Evolutionary conservation across 78 protist species (phyloP).

Genomic region (Paratrimastix pyriformis): DNA sequence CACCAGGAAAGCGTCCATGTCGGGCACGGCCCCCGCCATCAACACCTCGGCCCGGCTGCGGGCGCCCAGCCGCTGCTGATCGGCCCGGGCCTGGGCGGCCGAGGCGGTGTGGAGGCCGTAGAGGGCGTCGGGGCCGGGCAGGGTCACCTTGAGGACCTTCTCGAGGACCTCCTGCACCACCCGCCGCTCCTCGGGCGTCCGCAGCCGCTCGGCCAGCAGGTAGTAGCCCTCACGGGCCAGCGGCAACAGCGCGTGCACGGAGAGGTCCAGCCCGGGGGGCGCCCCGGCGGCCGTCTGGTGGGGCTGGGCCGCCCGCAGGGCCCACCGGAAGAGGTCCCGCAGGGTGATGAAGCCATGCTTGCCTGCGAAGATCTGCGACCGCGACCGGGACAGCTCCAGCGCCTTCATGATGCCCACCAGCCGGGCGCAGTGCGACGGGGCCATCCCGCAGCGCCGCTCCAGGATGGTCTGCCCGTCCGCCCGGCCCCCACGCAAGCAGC

Average conservation of each 20-base stretch:
- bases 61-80: background rate
- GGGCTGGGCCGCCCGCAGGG: conserved; percentile 59
- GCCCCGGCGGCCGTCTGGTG: too few relatives aligned
- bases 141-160: conserved; percentile 42
- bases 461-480: conserved; percentile 65
- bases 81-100: background rate
- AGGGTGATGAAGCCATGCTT: conserved; percentile 89
- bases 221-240: conserved; percentile 81
- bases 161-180: conserved; percentile 50
- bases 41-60: too few relatives aligned
- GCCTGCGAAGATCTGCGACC: conserved; percentile 73
- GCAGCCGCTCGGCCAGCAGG: conserved; percentile 83
- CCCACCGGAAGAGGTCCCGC: conserved; percentile 98
- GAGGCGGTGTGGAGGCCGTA: background rate
- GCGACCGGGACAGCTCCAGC: conserved; percentile 48
- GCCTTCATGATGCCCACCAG: conserved; percentile 42
- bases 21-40: conserved; percentile 37
- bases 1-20: background rate
- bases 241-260: too few relatives aligned
- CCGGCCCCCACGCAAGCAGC: too few relatives aligned
- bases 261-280: too few relatives aligned
- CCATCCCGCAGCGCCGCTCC: conserved; percentile 60
- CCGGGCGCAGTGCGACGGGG: conserved; percentile 48
- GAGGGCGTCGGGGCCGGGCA: conserved; percentile 13
- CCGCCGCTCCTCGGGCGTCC: conserved; percentile 67